Base-by-base conservation (phyloP, 345 rosid genomes). In the Fremontodendron californicum region DNA sequence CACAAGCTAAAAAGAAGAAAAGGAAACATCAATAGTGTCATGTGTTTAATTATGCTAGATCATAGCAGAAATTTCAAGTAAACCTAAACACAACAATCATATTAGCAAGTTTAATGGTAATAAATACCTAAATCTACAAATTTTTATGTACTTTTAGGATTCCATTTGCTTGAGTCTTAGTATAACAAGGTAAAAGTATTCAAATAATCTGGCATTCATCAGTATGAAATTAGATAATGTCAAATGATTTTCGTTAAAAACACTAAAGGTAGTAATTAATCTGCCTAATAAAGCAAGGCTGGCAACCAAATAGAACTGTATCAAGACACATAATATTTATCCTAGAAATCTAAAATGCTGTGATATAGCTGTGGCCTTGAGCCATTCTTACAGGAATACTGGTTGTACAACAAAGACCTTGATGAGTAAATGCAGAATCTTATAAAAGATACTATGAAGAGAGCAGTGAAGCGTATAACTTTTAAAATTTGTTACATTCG, bases 1-100 rank as follows among this genome's bases (percentile, higher is more conserved):
- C 67, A 74, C 77, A 74, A 57, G 77, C 77, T 74, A 58, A 40
- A 73, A 15, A 25, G 9, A 60, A 43, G 65, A 74, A 0, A 10
- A 63, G 16, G 33, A 48, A 64, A 23, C 57, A 15, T 39, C 51
- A 66, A 39, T 39, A n/a, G 19, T 55, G 23, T 63, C 37, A 39
- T 23, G 18, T 45, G 29, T 11, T 64, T 31, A 46, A 37, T 39
- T 21, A 65, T 42, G 42, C 16, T 62, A 7, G 68, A 64, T n/a
- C 46, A 64, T 37, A n/a, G 70, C 29, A 37, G 35, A 73, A 54
- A 52, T 52, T 35, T 54, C 64, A 55, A 10, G 49, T 68, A 3
- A 73, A 73, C 39, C 46, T 64, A 19, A 37, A 40, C 29, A 5
- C 18, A 39, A 40, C 11, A 1, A 7, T 21, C 48, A n/a, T 39